A percentile compares a stretch with the other conserved stretches of the same genome.
Evolutionary conservation across 2,329 filamentous ascomycete genomes (phyloP).

Genomic region (Cytospora leucostoma): DNA sequence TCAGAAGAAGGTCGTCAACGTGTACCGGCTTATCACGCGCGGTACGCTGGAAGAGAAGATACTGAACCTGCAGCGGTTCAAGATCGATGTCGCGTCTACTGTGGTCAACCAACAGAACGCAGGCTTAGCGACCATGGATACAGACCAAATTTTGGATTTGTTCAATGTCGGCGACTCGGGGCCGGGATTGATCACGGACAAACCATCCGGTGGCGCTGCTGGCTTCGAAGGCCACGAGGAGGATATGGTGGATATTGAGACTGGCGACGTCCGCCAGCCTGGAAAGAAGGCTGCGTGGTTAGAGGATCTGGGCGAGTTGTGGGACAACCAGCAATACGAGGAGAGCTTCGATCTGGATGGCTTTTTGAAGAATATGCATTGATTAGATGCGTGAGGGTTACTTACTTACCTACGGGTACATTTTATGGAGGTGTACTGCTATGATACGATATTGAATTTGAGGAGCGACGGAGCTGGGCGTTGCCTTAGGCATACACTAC

Average conservation of each 20-base stretch:
- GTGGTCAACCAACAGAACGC: conserved; percentile 99
- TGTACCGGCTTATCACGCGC: conserved; percentile 93
- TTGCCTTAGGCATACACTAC: conserved; percentile 19
- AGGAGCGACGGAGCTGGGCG: conserved; percentile 21
- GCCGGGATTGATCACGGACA: conserved; percentile 64
- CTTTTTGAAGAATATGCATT: conserved; percentile 92
- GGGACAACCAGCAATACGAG: conserved; percentile 97
- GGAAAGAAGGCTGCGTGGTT: conserved; percentile 92
- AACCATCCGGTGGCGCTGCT: conserved; percentile 48
- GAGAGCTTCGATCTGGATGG: conserved; percentile 96
- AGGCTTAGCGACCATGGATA: conserved; percentile 92
- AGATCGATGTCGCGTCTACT: conserved; percentile 96
- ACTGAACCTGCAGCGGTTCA: conserved; percentile 95
- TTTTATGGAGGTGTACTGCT: conserved; percentile 7
- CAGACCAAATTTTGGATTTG: conserved; percentile 94
- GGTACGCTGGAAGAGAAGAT: conserved; percentile 99
- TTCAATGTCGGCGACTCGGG: conserved; percentile 87
- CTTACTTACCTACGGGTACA: conserved; percentile 4
- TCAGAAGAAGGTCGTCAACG: conserved; percentile 99
- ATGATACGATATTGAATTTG: conserved; percentile 10
- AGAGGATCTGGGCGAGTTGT: conserved; percentile 91
- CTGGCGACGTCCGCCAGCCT: conserved; percentile 87
- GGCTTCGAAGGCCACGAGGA: conserved; percentile 66
- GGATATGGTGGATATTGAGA: conserved; percentile 91
- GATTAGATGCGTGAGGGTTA: neutral